Evolutionary conservation across 176 grass and related monocot genomes (phyloP).

Genomic region (Carex kokanica): DNA sequence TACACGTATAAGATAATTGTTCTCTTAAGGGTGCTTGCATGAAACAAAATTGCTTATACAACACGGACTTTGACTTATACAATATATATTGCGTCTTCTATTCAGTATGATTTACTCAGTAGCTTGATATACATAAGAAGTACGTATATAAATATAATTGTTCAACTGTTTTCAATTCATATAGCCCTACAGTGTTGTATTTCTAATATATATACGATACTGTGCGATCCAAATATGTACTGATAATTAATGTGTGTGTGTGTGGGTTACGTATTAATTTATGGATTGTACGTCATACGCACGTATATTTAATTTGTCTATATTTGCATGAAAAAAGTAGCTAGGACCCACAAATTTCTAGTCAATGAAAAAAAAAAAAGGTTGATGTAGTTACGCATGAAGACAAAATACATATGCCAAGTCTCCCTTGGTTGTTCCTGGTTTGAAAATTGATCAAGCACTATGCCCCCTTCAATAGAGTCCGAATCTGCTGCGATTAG

Average conservation of each 20-base stretch:
- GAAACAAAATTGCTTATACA: neutral
- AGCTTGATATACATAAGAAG: neutral
- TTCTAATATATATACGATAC: neutral
- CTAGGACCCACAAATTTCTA: neutral
- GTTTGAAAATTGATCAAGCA: neutral
- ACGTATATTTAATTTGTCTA: constrained; percentile 8
- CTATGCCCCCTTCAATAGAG: neutral
- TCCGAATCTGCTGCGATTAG: too few species aligned
- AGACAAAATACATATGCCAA: constrained; percentile 15
- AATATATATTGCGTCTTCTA: neutral
- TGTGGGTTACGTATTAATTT: neutral
- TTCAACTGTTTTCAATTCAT: neutral
- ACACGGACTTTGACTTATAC: neutral
- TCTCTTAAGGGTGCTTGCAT: neutral
- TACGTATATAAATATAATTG: neutral
- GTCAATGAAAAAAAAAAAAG: neutral
- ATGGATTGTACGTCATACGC: neutral
- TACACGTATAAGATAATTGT: neutral
- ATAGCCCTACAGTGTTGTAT: neutral
- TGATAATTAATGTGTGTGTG: neutral
- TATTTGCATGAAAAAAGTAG: constrained; percentile 19
- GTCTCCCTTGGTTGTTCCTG: neutral
- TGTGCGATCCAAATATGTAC: neutral
- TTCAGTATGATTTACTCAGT: neutral
- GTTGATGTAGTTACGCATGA: neutral